A percentile compares a stretch with the other conserved stretches of the same genome.
Conservation (phyloP, 305 asterid genomes). For the Coffea humblotiana region DNA sequence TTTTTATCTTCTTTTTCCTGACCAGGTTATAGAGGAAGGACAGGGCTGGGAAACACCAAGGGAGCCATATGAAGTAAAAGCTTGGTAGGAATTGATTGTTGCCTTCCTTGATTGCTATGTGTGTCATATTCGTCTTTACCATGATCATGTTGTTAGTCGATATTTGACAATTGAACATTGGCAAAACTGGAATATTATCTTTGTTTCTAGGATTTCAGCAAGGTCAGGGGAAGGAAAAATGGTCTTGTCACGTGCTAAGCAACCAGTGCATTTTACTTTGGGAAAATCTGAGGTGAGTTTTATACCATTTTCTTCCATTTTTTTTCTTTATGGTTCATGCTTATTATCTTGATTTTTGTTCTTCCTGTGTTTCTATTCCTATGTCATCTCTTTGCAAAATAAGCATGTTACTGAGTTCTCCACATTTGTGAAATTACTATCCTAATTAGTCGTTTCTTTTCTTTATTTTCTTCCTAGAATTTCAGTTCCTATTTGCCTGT, state of each 20-base stretch:
- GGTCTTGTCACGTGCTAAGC: conserved; percentile 53
- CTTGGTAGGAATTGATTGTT: conserved; percentile 53
- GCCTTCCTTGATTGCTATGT: conserved; percentile 13
- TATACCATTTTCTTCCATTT: not conserved
- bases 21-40: conserved; percentile 81
- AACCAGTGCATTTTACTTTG: conserved; percentile 76
- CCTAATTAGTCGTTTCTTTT: not conserved
- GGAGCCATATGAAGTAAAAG: conserved; percentile 89
- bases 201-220: conserved; percentile 70
- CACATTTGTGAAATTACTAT: not conserved
- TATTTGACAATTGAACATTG: not conserved
- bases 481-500: not conserved
- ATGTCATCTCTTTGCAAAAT: not conserved
- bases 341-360: conserved; percentile 12
- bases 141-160: not conserved
- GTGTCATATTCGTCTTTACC: not conserved
- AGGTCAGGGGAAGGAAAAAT: conserved; percentile 75
- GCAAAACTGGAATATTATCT: not conserved
- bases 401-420: not conserved
- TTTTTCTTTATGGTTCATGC: not conserved
- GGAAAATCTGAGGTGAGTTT: conserved; percentile 83
- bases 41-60: conserved; percentile 98
- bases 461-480: not conserved
- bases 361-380: not conserved
- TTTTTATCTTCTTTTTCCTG: conserved; percentile 24